Evolutionary conservation across 495 filamentous ascomycete genomes (phyloP).

Genomic region (Daldinia vernicosa): DNA sequence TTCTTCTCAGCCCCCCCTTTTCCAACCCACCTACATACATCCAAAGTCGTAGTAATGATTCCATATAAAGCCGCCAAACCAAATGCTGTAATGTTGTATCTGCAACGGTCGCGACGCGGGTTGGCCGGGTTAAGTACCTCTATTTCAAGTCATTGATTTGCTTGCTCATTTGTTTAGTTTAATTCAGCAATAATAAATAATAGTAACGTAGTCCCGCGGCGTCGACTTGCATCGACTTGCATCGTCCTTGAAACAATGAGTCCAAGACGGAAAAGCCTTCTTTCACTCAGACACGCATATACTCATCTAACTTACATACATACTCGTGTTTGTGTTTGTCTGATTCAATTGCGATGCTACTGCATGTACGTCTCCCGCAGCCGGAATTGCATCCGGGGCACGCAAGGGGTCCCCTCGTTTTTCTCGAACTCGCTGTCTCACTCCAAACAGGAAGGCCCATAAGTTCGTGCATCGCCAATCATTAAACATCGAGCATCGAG

Average conservation of each 20-base stretch:
- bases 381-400: conserved; percentile 31
- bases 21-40: not conserved
- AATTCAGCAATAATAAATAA: not conserved
- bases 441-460: conserved; percentile 29
- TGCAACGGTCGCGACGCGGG: conserved; percentile 21
- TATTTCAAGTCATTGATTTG: conserved; percentile 34
- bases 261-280: conserved; percentile 5
- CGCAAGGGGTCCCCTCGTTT: conserved; percentile 30
- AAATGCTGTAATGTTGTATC: conserved; percentile 12
- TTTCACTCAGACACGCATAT: conserved; percentile 10
- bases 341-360: conserved; percentile 25
- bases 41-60: conserved; percentile 7
- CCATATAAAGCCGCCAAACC: conserved; percentile 6
- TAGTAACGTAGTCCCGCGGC: conserved; percentile 7
- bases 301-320: conserved; percentile 11
- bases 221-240: not conserved
- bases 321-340: conserved; percentile 11
- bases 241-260: conserved; percentile 40
- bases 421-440: conserved; percentile 35
- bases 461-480: conserved; percentile 1
- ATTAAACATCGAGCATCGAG: not conserved
- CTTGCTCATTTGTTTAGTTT: not conserved
- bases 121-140: conserved; percentile 5
- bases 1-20: not conserved
- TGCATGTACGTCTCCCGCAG: conserved; percentile 22